Base-by-base conservation (phyloP, 129 eudicot genomes). In the Rutidosis leptorrhynchoides region DNA sequence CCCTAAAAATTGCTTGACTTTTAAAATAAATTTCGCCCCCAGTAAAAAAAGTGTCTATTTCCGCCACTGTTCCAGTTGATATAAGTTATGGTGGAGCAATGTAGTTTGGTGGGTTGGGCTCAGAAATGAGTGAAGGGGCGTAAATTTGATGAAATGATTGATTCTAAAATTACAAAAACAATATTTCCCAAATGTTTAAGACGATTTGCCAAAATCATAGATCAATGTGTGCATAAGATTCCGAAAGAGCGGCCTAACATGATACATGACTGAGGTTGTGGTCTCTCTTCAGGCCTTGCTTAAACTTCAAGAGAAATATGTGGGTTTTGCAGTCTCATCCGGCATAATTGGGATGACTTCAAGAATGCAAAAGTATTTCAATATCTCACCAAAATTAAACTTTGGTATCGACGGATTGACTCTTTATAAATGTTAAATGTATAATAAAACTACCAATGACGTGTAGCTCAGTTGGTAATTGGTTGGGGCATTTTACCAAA, bases 201-300 rank as follows among this genome's bases (percentile, higher is more conserved):
- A 17, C 15, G 20, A 24, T 75, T 48, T 60, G 33, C 11, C 2
- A 12, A 68, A 25, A 67, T 75, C 25, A 64, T 64, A 7, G 7
- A 67, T 68, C 74, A 32, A 20, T 75, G 75, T 23, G 42, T 75
- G 56, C 3, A 1, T 25, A 75, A 64, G 25, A 12, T 3, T 24
- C 26, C 23, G 22, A 53, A 61, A 65, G 32, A 61, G 25, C 65
- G 75, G 5, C 80, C 80, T 23, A 22, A 58, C 7, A 75, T n/a
- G n/a, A n/a, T n/a, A n/a, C n/a, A n/a, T 75, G 80, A 27, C 74
- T 1, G 69, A 68, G 49, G 80, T 75, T 24, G 70, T 75, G 51
- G 46, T 23, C 54, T 22, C 62, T 12, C 75, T 75, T 68, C 69
- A 75, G 7, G 56, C 43, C 35, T 43, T 32, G 17, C 8, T 75